Evolutionary conservation across 2,329 filamentous ascomycete genomes (phyloP).

Genomic region (Fusarium sororula): DNA sequence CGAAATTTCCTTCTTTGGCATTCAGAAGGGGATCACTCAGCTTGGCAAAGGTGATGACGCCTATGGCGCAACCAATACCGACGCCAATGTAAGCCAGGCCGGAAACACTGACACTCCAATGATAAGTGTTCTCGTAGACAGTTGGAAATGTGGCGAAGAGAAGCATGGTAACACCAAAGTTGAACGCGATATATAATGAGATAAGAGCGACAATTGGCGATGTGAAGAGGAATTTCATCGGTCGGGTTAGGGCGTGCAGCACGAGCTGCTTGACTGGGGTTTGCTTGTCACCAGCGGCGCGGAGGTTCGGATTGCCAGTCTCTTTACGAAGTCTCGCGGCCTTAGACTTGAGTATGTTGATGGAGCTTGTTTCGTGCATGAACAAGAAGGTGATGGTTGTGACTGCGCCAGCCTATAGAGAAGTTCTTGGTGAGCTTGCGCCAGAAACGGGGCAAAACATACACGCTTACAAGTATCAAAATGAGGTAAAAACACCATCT

Average conservation of each 20-base stretch:
- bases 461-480: background rate
- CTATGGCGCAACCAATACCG: constrained; percentile 14
- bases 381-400: rapidly evolving
- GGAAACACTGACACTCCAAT: constrained; percentile 44
- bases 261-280: background rate
- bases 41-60: constrained; percentile 15
- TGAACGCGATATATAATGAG: constrained; percentile 59
- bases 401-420: too few relatives aligned
- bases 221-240: constrained; percentile 60
- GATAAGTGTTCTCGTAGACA: constrained; percentile 56
- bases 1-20: background rate
- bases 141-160: constrained; percentile 65
- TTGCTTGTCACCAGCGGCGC: rapidly evolving
- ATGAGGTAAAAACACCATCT: background rate
- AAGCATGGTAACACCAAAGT: constrained; percentile 63
- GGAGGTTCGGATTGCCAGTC: rapidly evolving
- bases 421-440: too few relatives aligned
- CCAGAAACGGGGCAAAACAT: too few relatives aligned
- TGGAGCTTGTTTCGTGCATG: background rate
- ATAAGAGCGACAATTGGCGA: constrained; percentile 58
- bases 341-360: background rate
- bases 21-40: constrained; percentile 17
- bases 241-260: constrained; percentile 6
- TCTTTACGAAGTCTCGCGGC: background rate
- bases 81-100: constrained; percentile 37